Evolutionary conservation across 176 grass and related monocot species (phyloP), one percentile per base, ranked within the genome.

Genomic region (Aegilops tauschii): DNA sequence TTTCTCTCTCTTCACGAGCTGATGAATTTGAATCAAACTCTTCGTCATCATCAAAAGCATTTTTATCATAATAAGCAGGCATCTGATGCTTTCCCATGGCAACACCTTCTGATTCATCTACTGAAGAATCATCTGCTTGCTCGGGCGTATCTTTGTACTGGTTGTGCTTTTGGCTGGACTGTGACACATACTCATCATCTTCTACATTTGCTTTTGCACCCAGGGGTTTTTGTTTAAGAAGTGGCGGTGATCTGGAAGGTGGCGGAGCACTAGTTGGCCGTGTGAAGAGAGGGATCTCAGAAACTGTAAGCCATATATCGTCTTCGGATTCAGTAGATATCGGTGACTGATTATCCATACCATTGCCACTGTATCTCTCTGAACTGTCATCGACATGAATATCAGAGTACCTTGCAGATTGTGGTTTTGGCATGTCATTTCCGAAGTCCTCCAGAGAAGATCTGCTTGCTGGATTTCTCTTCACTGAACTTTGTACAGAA

Each of bases 221-320:
- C n/a, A 39, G 62, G 59, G 69, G 28, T 78, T 77, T 88, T 79
- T 69, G 75, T 79, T 85, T 95, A 83, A 95, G 93, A 78, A 80
- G 79, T 39, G 96, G 96, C 27, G 96, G 92, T 36, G 85, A 84
- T 80, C 94, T 92, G 25, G 92, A 96, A 85, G 97, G 97, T 61
- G 97, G 92, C 25, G 92, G 90, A 81, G 94, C 94, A 91, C 31
- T 96, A 76, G 94, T 96, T 80, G 94, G 94, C 62, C 58, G 84
- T 49, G 97, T 99, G 80, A 93, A 94, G 65, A 99, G 94, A 31
- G 94, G 94, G 87, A 99, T 96, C 88, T 99, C 97, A 83, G 85
- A 91, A 96, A 99, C 89, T 88, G 94, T 93, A 86, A 99, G 87
- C 97, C 97, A 99, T 91, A 96, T 50, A 76, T 94, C 97, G 69